Evolutionary conservation across 2,329 filamentous ascomycete genomes (phyloP), one percentile per base, ranked within the genome.

Genomic region (Beauveria asiatica): DNA sequence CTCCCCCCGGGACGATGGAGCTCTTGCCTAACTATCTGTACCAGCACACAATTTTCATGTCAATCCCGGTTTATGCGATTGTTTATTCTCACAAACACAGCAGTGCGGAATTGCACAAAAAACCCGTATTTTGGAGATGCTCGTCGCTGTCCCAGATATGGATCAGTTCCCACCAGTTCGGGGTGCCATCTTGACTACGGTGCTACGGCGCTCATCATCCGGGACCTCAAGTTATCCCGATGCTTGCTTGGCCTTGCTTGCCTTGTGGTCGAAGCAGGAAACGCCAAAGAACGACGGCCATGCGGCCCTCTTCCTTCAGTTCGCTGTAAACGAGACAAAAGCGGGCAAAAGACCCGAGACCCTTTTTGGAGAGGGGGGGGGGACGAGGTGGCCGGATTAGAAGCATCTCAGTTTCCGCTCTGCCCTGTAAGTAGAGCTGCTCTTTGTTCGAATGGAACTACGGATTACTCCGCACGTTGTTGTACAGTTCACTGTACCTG

Each of bases 11-110:
- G 50, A 37, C 27, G 44, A 56, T 39, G 27, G 19, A 27, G 21
- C 45, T 48, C 45, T 23, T 33, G 25, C 30, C 30, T 33, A 33
- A 4, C 23, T 33, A 33, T 23, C 23, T 4, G 23, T 23, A 23
- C 30, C 30, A 33, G 30, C 10, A 33, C 30, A 13, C 30, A 33
- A 33, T 33, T 37, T 37, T 25, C 21, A 44, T 50, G 45, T 49
- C 30, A n/a, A 33, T 17, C 1, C 33, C 19, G 3, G 3, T 21
- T 11, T 13, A 25, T 30, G 11, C 4, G 11, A 33, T 57, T 45
- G 55, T 57, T 57, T 57, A 57, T 50, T 49, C 55, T 57, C 55
- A 50, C 55, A 57, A 50, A 21, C 5, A 13, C 11, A 33, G 25
- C 44, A 13, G 19, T 42, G 27, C 30, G 16, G 41, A 46, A 50